Base-by-base conservation (phyloP, 192 early-diverging fungal species). In the Podila horticola region DNA sequence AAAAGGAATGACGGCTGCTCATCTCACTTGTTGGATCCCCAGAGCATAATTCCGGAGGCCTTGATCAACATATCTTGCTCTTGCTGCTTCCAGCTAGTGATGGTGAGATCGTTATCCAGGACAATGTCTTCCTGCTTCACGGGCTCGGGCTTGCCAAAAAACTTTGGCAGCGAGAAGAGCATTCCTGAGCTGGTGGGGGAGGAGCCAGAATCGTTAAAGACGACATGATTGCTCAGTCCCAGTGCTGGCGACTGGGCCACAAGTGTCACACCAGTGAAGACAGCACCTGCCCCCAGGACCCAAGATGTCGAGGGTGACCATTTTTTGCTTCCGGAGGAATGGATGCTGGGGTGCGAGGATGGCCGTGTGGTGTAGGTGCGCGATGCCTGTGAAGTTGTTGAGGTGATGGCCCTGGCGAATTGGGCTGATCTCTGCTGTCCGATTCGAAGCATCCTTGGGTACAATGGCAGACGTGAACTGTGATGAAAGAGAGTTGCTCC, bases 81-180 rank as follows among this genome's bases (percentile, higher is more conserved):
- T 66, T 73, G 66, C 49, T 81, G 77, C 67, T 81, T 81, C 77
- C 77, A 81, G 63, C 77, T 81, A 7, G 77, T 81, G 36, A 81
- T 66, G 0, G 77, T 81, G 31, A 81, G 41, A 61, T 72, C 71
- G 4, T 34, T 69, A 48, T 81, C 77, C 29, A 81, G 67, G 8
- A 69, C 66, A 64, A 81, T 72, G 12, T 81, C 77, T 1, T 36
- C 55, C 31, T 81, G 77, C 28, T 81, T 66, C 2, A 73, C 28
- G 2, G 57, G n/a, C 24, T 48, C 34, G 2, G 67, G 77, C 71
- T 68, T 69, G 52, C 6, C 77, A 66, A 38, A 81, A 33, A 20
- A 48, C 69, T 36, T 34, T 30, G 62, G 24, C 34, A 5, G 38
- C 48, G 12, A 12, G 38, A 15, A 19, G n/a, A 29, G n/a, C 58